These are phyloP conservation scores for Tritrichomonas foetus DNA, from an alignment of 208 protist genomes.

Conservation along the genomic window DNA sequence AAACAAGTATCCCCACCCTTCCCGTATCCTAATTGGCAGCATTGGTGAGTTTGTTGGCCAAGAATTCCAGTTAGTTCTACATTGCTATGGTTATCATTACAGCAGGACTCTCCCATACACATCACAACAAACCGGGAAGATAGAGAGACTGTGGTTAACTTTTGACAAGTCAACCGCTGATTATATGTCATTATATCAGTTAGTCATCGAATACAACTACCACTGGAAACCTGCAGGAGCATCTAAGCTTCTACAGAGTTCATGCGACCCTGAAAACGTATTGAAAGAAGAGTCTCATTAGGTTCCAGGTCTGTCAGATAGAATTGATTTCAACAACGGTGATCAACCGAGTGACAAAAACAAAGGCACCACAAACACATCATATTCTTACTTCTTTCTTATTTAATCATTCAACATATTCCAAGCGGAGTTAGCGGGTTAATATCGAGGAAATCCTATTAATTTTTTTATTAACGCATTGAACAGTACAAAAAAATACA, in stretches of 20 bases:
- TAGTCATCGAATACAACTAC: not conserved
- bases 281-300: not conserved
- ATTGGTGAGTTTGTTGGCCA: not conserved
- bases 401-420: too few relatives aligned
- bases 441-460: too few relatives aligned
- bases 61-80: not conserved
- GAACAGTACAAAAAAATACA: too few relatives aligned
- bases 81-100: too few relatives aligned
- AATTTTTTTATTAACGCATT: too few relatives aligned
- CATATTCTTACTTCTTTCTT: too few relatives aligned
- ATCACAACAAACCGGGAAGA: not conserved
- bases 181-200: not conserved
- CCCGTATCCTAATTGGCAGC: not conserved
- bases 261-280: not conserved
- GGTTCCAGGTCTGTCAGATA: too few relatives aligned
- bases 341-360: too few relatives aligned
- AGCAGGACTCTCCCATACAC: not conserved
- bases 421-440: too few relatives aligned
- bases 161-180: not conserved
- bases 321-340: too few relatives aligned
- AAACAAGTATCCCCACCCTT: not conserved
- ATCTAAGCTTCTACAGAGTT: not conserved
- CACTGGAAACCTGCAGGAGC: not conserved
- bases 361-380: too few relatives aligned
- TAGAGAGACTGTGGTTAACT: not conserved